Evolutionary conservation across 2,329 filamentous ascomycete genomes (phyloP), one percentile per base, ranked within the genome.

Genomic region (Parascedosporium putredinis): DNA sequence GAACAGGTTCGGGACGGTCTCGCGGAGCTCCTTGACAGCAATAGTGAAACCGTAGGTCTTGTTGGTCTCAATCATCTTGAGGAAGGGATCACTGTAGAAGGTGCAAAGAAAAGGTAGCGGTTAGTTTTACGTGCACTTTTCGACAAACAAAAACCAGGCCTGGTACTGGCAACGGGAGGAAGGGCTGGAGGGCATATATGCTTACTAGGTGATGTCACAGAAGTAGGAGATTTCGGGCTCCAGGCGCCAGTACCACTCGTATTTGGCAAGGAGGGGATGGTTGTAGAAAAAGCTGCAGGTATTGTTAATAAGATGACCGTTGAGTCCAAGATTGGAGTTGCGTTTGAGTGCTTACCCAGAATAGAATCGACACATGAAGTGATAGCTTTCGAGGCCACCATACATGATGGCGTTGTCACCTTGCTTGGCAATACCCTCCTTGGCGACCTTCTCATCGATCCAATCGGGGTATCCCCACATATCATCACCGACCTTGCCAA

Each of bases 221-320:
- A 98, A 98, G 72, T 97, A 98, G 72, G 91, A 96, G 79, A 98
- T 97, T 69, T 98, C 93, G 56, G 93, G 93, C 75, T 98, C 93
- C 59, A 98, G 74, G 55, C 93, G 88, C 93, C 93, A 98, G 74
- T 98, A 98, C 93, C 93, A 98, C 64, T 97, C 89, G 69, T 97
- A 98, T 68, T 97, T 97, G 63, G 86, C 79, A 43, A 98, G 78
- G 29, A 97, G 79, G 55, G 90, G 86, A 64, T 98, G 93, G 67
- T 96, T 95, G 75, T 93, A 98, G 71, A 98, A 98, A 70, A 94
- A 93, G 40, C 88, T 79, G 54, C 4, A 7, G 23, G 22, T 14
- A 2, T 7, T 7, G 53, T 65, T 57, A 64, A 62, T 48, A 40
- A 27, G 3, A 24, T 43, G 38, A 5, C 14, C 42, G 2, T n/a